Conservation (phyloP, 306 rosid genomes). For the Cicer arietinum region DNA sequence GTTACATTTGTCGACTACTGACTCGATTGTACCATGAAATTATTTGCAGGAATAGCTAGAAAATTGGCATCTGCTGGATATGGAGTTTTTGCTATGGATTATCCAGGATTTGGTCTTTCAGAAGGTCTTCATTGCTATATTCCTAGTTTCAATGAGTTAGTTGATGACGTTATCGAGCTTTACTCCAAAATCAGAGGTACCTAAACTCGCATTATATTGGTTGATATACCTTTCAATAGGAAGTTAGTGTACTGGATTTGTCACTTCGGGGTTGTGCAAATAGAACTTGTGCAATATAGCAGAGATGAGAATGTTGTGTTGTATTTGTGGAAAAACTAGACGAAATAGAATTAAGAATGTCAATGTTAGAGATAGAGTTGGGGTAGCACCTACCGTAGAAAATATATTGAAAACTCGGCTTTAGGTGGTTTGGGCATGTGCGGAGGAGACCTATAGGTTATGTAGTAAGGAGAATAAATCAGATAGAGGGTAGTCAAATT, state of each 20-base stretch:
- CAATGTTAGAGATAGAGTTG: too few relatives aligned
- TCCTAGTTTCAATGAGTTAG: conserved; percentile 73
- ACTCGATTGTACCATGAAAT: conserved; percentile 8
- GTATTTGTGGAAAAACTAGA: too few relatives aligned
- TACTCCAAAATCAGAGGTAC: conserved; percentile 82
- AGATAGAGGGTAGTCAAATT: too few relatives aligned
- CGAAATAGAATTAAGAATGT: too few relatives aligned
- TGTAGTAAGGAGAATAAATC: too few relatives aligned
- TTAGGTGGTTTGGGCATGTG: too few relatives aligned
- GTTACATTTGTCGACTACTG: neutral
- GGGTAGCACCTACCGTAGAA: too few relatives aligned
- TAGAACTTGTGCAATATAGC: too few relatives aligned
- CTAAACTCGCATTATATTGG: neutral
- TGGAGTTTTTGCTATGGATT: conserved; percentile 95
- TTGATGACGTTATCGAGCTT: conserved; percentile 81
- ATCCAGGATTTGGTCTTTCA: conserved; percentile 96
- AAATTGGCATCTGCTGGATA: conserved; percentile 77
- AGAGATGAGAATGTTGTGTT: too few relatives aligned
- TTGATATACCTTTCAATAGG: conserved; percentile 4
- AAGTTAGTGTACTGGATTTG: neutral
- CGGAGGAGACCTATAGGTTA: too few relatives aligned
- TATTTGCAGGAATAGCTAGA: conserved; percentile 80
- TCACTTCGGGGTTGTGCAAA: neutral
- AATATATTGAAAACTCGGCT: too few relatives aligned
- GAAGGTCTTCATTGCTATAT: conserved; percentile 91